These are phyloP conservation scores for Cryptococcus hybrid DNA, from an alignment of 1,284 basidiomycete species.

Conservation along the genomic window DNA sequence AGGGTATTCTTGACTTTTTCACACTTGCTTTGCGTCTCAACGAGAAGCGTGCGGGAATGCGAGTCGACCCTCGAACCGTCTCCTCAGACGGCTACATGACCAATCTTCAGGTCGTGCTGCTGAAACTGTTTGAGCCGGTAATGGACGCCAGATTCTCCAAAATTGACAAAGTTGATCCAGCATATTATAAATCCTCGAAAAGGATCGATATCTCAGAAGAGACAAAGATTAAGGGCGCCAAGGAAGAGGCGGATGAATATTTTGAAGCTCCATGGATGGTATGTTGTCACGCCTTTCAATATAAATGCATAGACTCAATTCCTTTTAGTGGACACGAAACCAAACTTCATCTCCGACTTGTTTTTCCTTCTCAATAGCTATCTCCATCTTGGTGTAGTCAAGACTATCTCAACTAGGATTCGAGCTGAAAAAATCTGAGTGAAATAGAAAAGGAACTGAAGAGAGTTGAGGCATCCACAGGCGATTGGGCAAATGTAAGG, in stretches of 20 bases:
- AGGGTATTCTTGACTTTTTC: slow-evolving; percentile 83
- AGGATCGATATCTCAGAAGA: slow-evolving; percentile 78
- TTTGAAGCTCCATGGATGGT: slow-evolving; percentile 54
- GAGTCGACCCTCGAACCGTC: slow-evolving; percentile 81
- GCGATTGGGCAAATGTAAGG: slow-evolving; percentile 55
- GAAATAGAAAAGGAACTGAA: slow-evolving; percentile 77
- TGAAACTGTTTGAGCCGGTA: slow-evolving; percentile 93
- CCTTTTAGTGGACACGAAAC: slow-evolving; percentile 22
- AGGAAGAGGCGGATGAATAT: slow-evolving; percentile 73
- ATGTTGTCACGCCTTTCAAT: neutral
- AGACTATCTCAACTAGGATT: slow-evolving; percentile 71
- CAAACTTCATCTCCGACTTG: slow-evolving; percentile 92
- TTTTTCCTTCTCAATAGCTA: slow-evolving; percentile 85
- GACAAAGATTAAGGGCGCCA: slow-evolving; percentile 86
- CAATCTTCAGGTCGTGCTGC: slow-evolving; percentile 77
- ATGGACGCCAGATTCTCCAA: slow-evolving; percentile 91
- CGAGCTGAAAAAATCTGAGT: slow-evolving; percentile 66
- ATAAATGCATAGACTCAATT: neutral
- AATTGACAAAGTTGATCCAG: slow-evolving; percentile 87
- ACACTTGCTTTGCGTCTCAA: slow-evolving; percentile 74
- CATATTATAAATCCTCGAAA: slow-evolving; percentile 70
- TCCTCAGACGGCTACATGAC: slow-evolving; percentile 92
- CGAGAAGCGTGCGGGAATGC: slow-evolving; percentile 82
- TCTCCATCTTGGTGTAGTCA: slow-evolving; percentile 80
- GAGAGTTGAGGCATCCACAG: slow-evolving; percentile 68